Conservation (phyloP, 768 basidiomycete genomes). For the Tricholoma furcatifolium region DNA sequence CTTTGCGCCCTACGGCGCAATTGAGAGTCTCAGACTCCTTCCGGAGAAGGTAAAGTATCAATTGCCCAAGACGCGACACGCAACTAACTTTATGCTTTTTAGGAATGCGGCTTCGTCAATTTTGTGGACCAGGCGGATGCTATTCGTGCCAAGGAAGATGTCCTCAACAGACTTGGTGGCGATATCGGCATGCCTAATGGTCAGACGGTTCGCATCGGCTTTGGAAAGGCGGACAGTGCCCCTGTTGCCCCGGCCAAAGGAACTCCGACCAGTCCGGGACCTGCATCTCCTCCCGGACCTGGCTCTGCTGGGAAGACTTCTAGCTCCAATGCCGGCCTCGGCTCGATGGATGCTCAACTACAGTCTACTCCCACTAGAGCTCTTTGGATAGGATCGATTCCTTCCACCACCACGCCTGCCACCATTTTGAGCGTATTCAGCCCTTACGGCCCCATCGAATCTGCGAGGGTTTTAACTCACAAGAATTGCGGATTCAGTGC, state of each 20-base stretch:
- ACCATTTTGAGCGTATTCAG: constrained; percentile 96
- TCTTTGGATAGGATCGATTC: constrained; percentile 97
- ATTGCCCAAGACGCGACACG: constrained; percentile 1
- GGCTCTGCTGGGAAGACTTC: constrained; percentile 40
- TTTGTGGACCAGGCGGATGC: constrained; percentile 95
- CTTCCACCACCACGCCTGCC: constrained; percentile 90
- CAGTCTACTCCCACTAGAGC: constrained; percentile 93
- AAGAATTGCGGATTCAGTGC: constrained; percentile 93
- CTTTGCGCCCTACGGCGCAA: constrained; percentile 95
- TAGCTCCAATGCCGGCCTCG: constrained; percentile 51
- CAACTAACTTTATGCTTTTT: constrained; percentile 1
- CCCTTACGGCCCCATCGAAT: constrained; percentile 97
- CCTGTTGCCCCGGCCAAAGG: constrained; percentile 88
- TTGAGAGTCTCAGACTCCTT: constrained; percentile 90
- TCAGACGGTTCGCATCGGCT: constrained; percentile 95
- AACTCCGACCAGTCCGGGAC: constrained; percentile 58
- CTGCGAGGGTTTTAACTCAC: constrained; percentile 92
- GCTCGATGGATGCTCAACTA: constrained; percentile 79
- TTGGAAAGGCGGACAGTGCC: constrained; percentile 96
- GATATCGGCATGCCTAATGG: constrained; percentile 94
- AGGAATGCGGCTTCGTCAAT: constrained; percentile 99
- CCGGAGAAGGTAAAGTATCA: constrained; percentile 82
- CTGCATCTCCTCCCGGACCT: constrained; percentile 64
- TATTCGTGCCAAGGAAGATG: constrained; percentile 97
- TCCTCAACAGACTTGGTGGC: constrained; percentile 91